These are phyloP conservation scores for Microsporum ferrugineum DNA, from an alignment of 2,329 filamentous ascomycete genomes.

Conservation along the genomic window DNA sequence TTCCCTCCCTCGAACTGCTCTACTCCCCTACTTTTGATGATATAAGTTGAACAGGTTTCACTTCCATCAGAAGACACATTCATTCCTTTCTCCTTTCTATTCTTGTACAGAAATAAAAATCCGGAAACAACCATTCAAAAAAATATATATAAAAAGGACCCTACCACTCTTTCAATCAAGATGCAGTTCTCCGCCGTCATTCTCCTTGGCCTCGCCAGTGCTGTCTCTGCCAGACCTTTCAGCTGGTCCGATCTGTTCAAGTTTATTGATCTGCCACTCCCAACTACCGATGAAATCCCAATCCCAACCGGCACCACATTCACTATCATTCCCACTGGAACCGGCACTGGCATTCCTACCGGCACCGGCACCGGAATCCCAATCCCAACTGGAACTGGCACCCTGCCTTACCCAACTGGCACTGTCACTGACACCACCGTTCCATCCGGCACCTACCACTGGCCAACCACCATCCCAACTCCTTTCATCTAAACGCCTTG, in stretches of 20 bases:
- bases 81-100: neutral
- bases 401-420: neutral
- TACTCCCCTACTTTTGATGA: neutral
- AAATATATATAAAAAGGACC: neutral
- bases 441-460: slow-evolving; percentile 2
- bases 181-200: slow-evolving; percentile 10
- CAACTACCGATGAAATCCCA: neutral
- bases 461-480: slow-evolving; percentile 3
- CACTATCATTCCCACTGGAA: neutral
- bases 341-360: neutral
- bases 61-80: neutral
- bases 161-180: neutral
- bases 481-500: neutral
- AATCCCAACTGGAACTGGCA: slow-evolving; percentile 4
- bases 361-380: slow-evolving; percentile 1
- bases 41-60: slow-evolving; percentile 1
- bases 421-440: neutral
- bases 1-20: neutral
- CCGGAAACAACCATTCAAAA: neutral
- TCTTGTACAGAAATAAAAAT: neutral
- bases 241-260: neutral
- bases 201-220: slow-evolving; percentile 6
- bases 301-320: neutral
- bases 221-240: slow-evolving; percentile 4
- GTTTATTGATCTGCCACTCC: neutral